Base-by-base conservation (phyloP, 352 stramenopile species). In the Pythium guiyangense region DNA sequence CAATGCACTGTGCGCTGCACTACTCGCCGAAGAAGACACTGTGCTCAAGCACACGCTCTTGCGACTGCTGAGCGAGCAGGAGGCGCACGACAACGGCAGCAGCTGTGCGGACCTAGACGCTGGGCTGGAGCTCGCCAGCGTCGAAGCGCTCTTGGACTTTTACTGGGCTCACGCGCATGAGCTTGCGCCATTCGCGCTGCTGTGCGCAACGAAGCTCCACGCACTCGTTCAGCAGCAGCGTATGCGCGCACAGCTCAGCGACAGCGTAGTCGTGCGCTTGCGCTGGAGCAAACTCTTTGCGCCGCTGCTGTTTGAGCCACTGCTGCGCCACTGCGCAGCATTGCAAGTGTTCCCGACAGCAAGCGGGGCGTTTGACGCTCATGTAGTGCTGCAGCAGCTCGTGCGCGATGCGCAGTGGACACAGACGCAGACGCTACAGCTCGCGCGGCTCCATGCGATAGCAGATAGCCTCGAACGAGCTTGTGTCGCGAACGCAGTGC, bases 161-260 rank as follows among this genome's bases (percentile, higher is more conserved):
- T 83, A 52, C 37, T 84, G 72, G 59, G 26, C 66, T 1, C 50
- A 81, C 46, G 62, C 63, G 1, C 43, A 70, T 12, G 57, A 69
- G 17, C 62, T 86, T 37, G 58, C 63, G 20, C 64, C 47, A 45
- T 75, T 60, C 27, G 63, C 63, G 29, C 22, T 73, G 11, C 55
- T 87, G 8, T 83, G 77, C 47, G 74, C 74, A 34, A 62, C 66
- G 17, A 86, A 84, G 34, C 43, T 84, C 22, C 60, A 71, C 6
- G 62, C 61, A 4, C n/a, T 82, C 4, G 52, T 22, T 59, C 4
- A 49, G 57, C 15, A 60, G 45, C 25, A 55, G 8, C 40, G 20
- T 2, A 47, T 15, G 54, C 49, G 11, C 44, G 37, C 53, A 18
- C 70, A 66, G 5, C 52, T 66, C 4, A 31, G 46, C 0, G 57